Percentiles rank a stretch among this genome's conserved stretches.
Conservation (phyloP, 805 yeast species). For the Candida railenensis region DNA sequence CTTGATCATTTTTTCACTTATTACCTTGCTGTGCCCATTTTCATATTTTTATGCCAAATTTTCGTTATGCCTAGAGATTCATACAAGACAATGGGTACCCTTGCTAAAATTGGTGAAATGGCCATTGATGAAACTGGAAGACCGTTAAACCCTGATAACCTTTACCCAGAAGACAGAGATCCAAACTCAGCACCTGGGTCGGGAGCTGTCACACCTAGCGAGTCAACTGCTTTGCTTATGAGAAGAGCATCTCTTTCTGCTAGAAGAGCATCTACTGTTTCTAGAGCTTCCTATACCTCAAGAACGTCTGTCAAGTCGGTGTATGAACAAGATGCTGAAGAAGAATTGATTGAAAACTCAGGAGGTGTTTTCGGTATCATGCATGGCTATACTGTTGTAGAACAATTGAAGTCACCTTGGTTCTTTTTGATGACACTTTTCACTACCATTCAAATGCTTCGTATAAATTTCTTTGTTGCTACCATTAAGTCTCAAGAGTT, state of each 20-base stretch:
- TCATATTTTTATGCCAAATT: conserved; percentile 71
- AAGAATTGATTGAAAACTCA: conserved; percentile 47
- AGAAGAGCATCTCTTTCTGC: conserved; percentile 26
- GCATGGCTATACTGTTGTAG: conserved; percentile 56
- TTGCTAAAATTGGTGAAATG: conserved; percentile 68
- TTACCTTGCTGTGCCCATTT: conserved; percentile 74
- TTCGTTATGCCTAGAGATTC: conserved; percentile 78
- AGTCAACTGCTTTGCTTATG: conserved; percentile 31
- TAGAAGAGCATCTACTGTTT: conserved; percentile 33
- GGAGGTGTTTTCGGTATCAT: conserved; percentile 78
- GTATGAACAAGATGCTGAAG: conserved; percentile 65
- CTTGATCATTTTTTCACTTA: conserved; percentile 60
- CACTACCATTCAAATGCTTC: conserved; percentile 84
- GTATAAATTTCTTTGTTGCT: conserved; percentile 92
- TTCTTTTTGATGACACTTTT: conserved; percentile 74
- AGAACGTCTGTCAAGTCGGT: conserved; percentile 53
- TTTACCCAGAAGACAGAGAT: conserved; percentile 32
- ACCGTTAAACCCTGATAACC: conserved; percentile 48
- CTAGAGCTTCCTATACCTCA: conserved; percentile 31
- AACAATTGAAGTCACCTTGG: conserved; percentile 66
- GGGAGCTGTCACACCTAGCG: conserved; percentile 5
- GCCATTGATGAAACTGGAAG: conserved; percentile 72
- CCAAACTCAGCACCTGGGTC: conserved; percentile 13
- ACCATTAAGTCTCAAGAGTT: conserved; percentile 81
- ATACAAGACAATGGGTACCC: conserved; percentile 67